These are phyloP conservation scores for Trichoderma harzianum DNA, from an alignment of 2,329 filamentous ascomycete genomes.

Conservation along the genomic window DNA sequence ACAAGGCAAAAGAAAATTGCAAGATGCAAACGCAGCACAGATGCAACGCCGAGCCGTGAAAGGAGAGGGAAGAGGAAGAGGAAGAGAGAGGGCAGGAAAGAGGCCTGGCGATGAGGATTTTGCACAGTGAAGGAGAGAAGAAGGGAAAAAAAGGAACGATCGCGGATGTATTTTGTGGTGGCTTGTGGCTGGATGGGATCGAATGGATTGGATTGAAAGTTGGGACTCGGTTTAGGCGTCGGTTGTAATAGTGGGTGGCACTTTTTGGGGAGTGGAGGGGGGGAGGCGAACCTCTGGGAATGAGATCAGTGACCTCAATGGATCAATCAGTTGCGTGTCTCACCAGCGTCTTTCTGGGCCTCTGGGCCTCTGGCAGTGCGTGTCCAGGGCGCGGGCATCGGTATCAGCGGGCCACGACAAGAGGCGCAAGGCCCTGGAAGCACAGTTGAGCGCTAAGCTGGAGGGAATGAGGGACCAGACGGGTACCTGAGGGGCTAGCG, in stretches of 20 bases:
- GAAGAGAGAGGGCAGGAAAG: background rate
- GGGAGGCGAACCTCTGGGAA: background rate
- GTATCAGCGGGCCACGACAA: slow-evolving; percentile 4
- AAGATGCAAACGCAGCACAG: slow-evolving; percentile 15
- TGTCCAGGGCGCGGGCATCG: slow-evolving; percentile 11
- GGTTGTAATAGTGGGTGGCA: background rate
- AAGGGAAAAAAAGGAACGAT: slow-evolving; percentile 8
- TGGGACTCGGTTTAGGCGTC: background rate
- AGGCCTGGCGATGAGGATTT: background rate
- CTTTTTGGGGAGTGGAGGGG: background rate
- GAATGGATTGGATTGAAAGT: background rate
- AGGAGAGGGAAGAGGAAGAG: background rate
- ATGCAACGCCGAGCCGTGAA: slow-evolving; percentile 3
- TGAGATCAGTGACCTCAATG: background rate
- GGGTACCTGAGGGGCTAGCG: slow-evolving; percentile 15
- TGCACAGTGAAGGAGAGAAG: background rate
- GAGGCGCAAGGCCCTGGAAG: slow-evolving; percentile 15
- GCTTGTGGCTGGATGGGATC: slow-evolving; percentile 5
- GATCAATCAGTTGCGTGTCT: background rate
- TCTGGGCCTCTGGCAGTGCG: background rate
- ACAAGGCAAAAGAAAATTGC: background rate
- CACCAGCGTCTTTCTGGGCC: background rate
- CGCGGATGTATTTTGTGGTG: slow-evolving; percentile 4
- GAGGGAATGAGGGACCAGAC: background rate
- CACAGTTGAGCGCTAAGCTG: background rate